These are phyloP conservation scores for Musa balbisiana DNA, from an alignment of 202 grass and related monocot species.

Conservation along the genomic window DNA sequence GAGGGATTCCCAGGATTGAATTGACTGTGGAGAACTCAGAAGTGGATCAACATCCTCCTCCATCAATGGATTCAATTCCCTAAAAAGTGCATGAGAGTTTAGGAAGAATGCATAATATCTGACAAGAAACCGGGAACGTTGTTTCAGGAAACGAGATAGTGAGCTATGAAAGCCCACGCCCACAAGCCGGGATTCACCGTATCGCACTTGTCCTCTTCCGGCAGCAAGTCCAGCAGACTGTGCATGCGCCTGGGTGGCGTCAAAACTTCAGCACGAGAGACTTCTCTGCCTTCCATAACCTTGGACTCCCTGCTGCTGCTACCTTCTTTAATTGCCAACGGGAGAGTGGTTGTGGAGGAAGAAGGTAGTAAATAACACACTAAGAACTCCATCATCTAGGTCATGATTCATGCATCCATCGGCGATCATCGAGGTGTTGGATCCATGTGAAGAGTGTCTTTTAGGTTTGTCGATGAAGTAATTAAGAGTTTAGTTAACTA, in stretches of 20 bases:
- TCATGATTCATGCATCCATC: neutral
- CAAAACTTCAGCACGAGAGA: conserved; percentile 21
- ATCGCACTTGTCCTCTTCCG: conserved; percentile 6
- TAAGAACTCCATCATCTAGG: neutral
- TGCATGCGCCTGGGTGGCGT: conserved; percentile 3
- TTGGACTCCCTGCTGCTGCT: conserved; percentile 12
- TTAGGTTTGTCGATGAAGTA: no score
- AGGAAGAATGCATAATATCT: no score
- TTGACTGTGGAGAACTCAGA: no score
- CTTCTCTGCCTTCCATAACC: conserved; percentile 9
- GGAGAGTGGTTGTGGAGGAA: conserved; percentile 1
- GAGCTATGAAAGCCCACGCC: conserved; percentile 10
- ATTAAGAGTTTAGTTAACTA: no score
- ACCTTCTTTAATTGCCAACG: conserved; percentile 6
- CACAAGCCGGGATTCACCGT: neutral
- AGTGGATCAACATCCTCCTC: no score
- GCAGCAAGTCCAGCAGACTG: neutral
- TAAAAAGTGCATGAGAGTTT: no score
- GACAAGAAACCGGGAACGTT: neutral
- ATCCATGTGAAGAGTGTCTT: no score
- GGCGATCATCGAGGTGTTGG: no score
- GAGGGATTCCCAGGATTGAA: no score
- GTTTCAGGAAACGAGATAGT: conserved; percentile 8
- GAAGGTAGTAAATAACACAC: neutral
- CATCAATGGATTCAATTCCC: no score